Percentiles rank a stretch among this genome's conserved stretches.
Evolutionary conservation across 495 filamentous ascomycete genomes (phyloP).

Genomic region (Penicillium malachiteum): DNA sequence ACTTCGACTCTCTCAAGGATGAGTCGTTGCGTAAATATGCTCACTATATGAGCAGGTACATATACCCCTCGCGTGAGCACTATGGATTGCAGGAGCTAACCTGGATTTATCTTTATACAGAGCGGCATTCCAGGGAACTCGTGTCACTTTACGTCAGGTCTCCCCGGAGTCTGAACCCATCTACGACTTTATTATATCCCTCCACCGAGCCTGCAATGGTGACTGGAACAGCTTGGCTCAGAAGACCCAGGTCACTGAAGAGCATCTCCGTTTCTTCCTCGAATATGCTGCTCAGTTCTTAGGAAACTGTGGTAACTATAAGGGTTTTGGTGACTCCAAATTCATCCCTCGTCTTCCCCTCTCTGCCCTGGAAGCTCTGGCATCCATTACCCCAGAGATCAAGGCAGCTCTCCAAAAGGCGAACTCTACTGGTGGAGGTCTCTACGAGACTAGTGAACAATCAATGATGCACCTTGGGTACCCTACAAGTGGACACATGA

Average conservation of each 20-base stretch:
- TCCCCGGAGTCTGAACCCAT: conserved; percentile 89
- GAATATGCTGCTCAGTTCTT: conserved; percentile 88
- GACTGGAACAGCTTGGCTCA: conserved; percentile 73
- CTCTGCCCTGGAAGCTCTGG: conserved; percentile 68
- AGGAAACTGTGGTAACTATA: conserved; percentile 92
- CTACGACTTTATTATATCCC: conserved; percentile 82
- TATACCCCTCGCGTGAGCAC: not conserved
- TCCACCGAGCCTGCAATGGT: conserved; percentile 70
- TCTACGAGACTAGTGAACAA: conserved; percentile 67
- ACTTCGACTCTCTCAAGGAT: conserved; percentile 80
- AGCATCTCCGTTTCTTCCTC: conserved; percentile 72
- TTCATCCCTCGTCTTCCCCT: conserved; percentile 79
- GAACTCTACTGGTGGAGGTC: conserved; percentile 55
- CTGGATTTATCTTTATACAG: conserved; percentile 39
- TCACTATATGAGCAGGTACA: conserved; percentile 84
- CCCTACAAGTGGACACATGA: conserved; percentile 77
- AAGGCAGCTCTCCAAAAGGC: conserved; percentile 63
- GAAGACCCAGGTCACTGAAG: conserved; percentile 66
- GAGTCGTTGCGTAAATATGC: conserved; percentile 75
- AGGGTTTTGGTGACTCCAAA: conserved; percentile 92
- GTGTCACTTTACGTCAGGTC: conserved; percentile 83
- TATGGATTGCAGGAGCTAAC: not conserved
- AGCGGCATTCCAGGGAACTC: conserved; percentile 79
- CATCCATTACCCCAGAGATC: conserved; percentile 58
- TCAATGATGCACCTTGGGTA: conserved; percentile 84